Conservation (phyloP, 2,329 filamentous ascomycete species). For the Aurifilum marmelostoma region DNA sequence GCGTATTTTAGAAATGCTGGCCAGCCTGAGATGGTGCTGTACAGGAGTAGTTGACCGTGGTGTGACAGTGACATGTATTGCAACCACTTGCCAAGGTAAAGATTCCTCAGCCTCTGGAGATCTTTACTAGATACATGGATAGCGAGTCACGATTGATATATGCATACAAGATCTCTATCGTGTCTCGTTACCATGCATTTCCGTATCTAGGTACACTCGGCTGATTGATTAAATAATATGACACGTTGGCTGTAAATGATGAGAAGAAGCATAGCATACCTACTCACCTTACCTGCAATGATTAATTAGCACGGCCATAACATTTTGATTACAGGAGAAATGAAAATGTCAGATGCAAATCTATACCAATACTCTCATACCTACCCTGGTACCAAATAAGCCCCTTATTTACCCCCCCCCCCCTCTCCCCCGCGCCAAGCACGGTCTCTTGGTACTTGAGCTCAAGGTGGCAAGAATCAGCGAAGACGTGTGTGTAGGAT, state of each 20-base stretch:
- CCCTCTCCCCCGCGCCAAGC: neutral
- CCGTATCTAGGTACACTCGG: neutral
- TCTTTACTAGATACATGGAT: neutral
- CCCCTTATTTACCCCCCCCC: too few relatives aligned
- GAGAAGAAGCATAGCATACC: too few relatives aligned
- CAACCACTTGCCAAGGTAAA: neutral
- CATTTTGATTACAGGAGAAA: too few relatives aligned
- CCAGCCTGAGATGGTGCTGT: neutral
- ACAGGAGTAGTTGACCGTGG: neutral
- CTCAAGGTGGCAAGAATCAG: neutral
- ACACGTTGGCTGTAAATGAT: too few relatives aligned
- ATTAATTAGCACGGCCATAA: too few relatives aligned
- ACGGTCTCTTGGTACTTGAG: neutral
- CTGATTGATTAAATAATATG: neutral
- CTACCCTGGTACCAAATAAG: too few relatives aligned
- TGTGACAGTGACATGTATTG: neutral
- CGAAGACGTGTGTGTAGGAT: neutral
- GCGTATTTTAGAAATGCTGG: neutral
- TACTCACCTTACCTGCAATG: too few relatives aligned
- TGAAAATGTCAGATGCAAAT: too few relatives aligned
- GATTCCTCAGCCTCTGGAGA: neutral
- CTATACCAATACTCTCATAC: too few relatives aligned
- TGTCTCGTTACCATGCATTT: too few relatives aligned
- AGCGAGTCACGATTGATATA: neutral
- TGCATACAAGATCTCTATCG: neutral